A percentile compares a stretch with the other conserved stretches of the same genome.
These are phyloP conservation scores for Kwoniella mangroviensis DNA, from an alignment of 768 basidiomycete genomes.

Conservation along the genomic window DNA sequence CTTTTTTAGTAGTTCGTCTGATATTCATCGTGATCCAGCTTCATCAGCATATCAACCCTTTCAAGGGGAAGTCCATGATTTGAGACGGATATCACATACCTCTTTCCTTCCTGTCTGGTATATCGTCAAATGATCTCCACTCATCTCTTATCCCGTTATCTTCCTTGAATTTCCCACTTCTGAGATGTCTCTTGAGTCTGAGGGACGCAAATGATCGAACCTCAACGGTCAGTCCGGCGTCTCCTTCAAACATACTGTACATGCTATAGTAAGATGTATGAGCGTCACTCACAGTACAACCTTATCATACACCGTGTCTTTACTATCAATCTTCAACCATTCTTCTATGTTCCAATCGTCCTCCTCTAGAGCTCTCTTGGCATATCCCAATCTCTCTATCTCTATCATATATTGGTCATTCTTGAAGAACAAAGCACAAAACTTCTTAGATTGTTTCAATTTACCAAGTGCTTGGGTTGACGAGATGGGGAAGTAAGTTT, in stretches of 20 bases:
- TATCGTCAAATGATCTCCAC: slow-evolving; percentile 13
- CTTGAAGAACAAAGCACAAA: slow-evolving; percentile 2
- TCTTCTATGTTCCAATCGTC: slow-evolving; percentile 1
- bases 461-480: slow-evolving; percentile 3
- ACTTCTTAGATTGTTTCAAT: slow-evolving; percentile 4
- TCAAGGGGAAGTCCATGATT: not conserved
- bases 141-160: not conserved
- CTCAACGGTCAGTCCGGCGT: too few relatives aligned
- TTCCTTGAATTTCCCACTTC: not conserved
- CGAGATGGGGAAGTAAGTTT: slow-evolving; percentile 5
- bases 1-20: not conserved
- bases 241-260: too few relatives aligned
- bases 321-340: not conserved
- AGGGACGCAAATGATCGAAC: too few relatives aligned
- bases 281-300: not conserved
- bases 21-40: not conserved
- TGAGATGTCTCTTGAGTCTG: not conserved
- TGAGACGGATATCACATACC: not conserved
- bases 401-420: slow-evolving; percentile 1
- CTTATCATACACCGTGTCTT: slow-evolving; percentile 8
- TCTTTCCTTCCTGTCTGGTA: not conserved
- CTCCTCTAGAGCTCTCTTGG: not conserved
- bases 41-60: not conserved
- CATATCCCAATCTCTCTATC: not conserved
- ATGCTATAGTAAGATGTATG: not conserved